phyloP scores from a whole-genome alignment of 192 early-diverging fungal species.

The Lunasporangiospora selenospora region DNA sequence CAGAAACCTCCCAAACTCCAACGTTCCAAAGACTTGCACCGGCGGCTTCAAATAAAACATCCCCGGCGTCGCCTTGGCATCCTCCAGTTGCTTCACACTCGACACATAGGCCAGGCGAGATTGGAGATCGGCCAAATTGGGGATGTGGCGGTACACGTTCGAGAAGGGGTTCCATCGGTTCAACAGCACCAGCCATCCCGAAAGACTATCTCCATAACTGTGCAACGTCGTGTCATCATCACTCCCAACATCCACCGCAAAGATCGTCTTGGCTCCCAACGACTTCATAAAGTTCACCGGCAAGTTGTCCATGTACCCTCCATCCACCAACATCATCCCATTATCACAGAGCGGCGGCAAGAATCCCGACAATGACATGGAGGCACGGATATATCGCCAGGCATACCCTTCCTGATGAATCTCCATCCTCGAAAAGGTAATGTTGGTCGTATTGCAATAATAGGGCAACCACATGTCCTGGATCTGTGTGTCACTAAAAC shows the following conservation, averaged over 20 bases:
- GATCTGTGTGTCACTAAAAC: conserved; percentile 90
- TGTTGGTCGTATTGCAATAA: conserved; percentile 95
- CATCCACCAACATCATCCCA: conserved; percentile 97
- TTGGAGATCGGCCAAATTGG: conserved; percentile 94
- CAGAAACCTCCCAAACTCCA: conserved; percentile 92
- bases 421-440: conserved; percentile 94
- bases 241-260: conserved; percentile 94
- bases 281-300: conserved; percentile 84
- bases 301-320: conserved; percentile 98
- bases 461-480: conserved; percentile 99
- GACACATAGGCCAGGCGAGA: conserved; percentile 92
- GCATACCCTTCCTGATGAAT: conserved; percentile 91
- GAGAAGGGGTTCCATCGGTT: conserved; percentile 85
- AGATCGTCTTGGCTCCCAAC: conserved; percentile 87
- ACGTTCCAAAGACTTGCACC: conserved; percentile 82
- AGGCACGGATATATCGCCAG: conserved; percentile 97
- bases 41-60: conserved; percentile 90
- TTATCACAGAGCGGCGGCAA: conserved; percentile 97
- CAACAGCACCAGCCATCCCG: conserved; percentile 91
- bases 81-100: conserved; percentile 88
- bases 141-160: conserved; percentile 70
- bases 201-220: conserved; percentile 88
- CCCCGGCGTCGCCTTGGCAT: conserved; percentile 81
- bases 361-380: conserved; percentile 97
- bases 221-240: conserved; percentile 95